These are phyloP conservation scores for Ophiostoma pallidulum DNA, from an alignment of 2,329 filamentous ascomycete genomes.

Conservation along the genomic window DNA sequence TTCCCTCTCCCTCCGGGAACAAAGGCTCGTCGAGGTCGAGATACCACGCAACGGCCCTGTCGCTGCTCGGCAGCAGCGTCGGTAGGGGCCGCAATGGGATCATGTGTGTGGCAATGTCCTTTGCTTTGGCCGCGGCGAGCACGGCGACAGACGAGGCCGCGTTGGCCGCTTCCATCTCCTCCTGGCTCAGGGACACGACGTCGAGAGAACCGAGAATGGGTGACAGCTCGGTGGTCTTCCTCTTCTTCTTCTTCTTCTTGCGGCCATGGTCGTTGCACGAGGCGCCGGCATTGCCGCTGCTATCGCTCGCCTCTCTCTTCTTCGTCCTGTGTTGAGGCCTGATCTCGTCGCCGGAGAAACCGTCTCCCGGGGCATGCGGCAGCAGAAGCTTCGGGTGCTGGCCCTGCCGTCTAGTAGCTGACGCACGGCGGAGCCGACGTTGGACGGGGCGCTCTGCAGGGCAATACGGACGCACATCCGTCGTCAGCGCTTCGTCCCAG, in stretches of 20 bases:
- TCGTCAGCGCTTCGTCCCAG: neutral
- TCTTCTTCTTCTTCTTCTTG: constrained; percentile 2
- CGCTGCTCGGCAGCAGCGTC: too few species aligned
- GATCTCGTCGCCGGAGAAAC: constrained; percentile 16
- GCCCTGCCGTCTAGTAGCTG: neutral
- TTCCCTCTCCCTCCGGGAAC: too few species aligned
- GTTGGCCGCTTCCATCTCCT: neutral
- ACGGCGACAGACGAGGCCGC: neutral
- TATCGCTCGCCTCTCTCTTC: neutral
- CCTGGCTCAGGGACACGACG: constrained; percentile 6
- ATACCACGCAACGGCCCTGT: too few species aligned
- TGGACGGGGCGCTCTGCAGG: too few species aligned
- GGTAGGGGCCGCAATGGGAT: constrained; percentile 3
- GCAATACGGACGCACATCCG: too few species aligned
- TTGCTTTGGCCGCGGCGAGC: neutral
- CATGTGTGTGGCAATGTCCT: neutral
- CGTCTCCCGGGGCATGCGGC: constrained; percentile 12
- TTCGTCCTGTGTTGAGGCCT: neutral
- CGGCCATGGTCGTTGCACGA: neutral
- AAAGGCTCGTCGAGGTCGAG: too few species aligned
- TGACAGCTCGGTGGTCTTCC: neutral
- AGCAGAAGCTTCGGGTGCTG: neutral
- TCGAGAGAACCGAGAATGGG: constrained; percentile 13
- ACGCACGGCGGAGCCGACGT: neutral
- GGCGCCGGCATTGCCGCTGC: neutral